phyloP scores from a whole-genome alignment of 2,329 filamentous ascomycete genomes.

The Sclerotinia trifoliorum region DNA sequence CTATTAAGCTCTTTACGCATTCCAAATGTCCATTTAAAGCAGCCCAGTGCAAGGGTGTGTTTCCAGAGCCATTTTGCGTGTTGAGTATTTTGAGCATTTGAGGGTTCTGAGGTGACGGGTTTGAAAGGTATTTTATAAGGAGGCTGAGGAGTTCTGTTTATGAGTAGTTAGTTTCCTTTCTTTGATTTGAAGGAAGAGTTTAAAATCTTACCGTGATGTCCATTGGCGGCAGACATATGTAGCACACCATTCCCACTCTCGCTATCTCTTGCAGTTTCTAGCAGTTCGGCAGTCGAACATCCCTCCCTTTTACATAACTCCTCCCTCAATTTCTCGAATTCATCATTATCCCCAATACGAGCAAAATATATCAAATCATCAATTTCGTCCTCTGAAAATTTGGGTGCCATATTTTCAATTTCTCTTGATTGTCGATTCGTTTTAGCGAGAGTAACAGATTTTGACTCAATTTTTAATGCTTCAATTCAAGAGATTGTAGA shows the following conservation, averaged over 20 bases:
- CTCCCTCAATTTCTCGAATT: conserved; percentile 60
- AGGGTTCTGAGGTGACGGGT: conserved; percentile 36
- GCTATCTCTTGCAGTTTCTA: conserved; percentile 69
- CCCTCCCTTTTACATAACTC: conserved; percentile 62
- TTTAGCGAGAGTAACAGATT: too few species aligned
- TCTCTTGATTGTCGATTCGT: accelerated
- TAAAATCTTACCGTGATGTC: conserved; percentile 70
- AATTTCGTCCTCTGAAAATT: conserved; percentile 73
- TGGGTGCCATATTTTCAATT: conserved; percentile 32
- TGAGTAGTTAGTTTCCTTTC: neutral
- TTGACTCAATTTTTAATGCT: too few species aligned
- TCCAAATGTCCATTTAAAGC: conserved; percentile 84
- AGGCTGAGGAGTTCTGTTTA: conserved; percentile 40
- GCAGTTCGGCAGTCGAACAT: conserved; percentile 58
- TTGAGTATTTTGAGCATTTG: conserved; percentile 56
- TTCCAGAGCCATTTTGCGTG: conserved; percentile 74
- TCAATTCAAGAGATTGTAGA: neutral
- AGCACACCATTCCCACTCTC: conserved; percentile 75
- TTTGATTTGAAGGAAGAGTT: too few species aligned
- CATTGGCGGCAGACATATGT: conserved; percentile 93
- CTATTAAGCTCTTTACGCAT: conserved; percentile 73
- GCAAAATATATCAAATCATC: conserved; percentile 90
- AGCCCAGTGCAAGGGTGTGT: conserved; percentile 93
- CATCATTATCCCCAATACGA: conserved; percentile 71
- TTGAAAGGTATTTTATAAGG: conserved; percentile 43